A percentile compares a stretch with the other conserved stretches of the same genome.
Conservation (phyloP, 2,329 filamentous ascomycete genomes). For the Fusarium sp. region DNA sequence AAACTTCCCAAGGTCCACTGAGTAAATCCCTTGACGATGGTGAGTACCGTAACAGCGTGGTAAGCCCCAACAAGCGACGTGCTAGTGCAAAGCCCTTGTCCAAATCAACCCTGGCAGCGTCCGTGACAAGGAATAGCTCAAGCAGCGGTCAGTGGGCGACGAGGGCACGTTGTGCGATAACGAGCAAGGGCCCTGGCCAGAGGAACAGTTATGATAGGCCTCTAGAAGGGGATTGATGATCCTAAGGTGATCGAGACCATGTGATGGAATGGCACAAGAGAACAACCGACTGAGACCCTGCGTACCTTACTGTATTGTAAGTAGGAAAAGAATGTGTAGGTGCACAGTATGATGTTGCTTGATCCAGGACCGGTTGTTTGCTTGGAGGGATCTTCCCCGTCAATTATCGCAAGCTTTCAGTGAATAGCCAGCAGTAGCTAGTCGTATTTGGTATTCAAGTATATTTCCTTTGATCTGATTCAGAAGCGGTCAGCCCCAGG, state of each 20-base stretch:
- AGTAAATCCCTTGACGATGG: constrained; percentile 21
- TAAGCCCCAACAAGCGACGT: constrained; percentile 39
- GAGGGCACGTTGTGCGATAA: constrained; percentile 37
- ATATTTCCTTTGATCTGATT: constrained; percentile 17
- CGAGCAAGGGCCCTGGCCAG: constrained; percentile 33
- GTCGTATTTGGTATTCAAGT: constrained; percentile 10
- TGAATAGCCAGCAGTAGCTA: constrained; percentile 9
- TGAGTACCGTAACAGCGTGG: constrained; percentile 9
- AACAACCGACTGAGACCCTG: constrained; percentile 35
- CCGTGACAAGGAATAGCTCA: constrained; percentile 43
- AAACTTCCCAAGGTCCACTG: constrained; percentile 33
- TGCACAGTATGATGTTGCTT: constrained; percentile 13
- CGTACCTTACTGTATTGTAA: constrained; percentile 11
- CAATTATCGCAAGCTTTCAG: constrained; percentile 1
- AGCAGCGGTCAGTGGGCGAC: constrained; percentile 48
- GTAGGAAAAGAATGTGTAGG: background rate
- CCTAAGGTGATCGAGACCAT: constrained; percentile 39
- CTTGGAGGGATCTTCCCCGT: constrained; percentile 4
- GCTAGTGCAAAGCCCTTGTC: constrained; percentile 44
- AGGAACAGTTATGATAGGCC: constrained; percentile 28
- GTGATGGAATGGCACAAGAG: constrained; percentile 39
- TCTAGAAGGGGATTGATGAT: constrained; percentile 27
- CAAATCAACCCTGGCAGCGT: constrained; percentile 44
- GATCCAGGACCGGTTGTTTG: constrained; percentile 17
- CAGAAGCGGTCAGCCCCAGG: constrained; percentile 36